Evolutionary conservation across 345 rosid species (phyloP).

Genomic region (Brassica carinata): DNA sequence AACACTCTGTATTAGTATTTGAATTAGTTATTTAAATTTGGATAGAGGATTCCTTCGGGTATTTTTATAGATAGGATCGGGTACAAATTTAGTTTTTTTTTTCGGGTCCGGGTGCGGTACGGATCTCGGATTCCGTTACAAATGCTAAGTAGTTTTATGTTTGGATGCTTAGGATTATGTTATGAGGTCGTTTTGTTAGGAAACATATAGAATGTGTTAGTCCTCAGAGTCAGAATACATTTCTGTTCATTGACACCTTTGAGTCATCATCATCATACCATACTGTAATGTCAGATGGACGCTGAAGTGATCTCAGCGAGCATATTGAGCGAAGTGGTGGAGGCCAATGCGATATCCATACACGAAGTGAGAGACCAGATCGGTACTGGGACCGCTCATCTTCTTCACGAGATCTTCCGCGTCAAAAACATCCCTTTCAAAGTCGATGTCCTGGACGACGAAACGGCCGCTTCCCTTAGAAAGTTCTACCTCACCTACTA

Average conservation of each 20-base stretch:
- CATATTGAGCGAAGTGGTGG: slow-evolving; percentile 63
- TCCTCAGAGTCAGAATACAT: not conserved
- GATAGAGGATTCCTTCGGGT: not conserved
- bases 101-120: not conserved
- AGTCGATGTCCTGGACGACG: slow-evolving; percentile 72
- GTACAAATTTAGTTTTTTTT: too few species aligned
- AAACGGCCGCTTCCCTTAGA: slow-evolving; percentile 72
- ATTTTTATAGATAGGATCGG: too few species aligned
- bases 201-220: not conserved
- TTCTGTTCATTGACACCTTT: not conserved
- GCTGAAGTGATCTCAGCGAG: slow-evolving; percentile 97
- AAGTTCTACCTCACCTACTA: slow-evolving; percentile 88
- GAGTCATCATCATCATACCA: not conserved
- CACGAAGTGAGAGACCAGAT: slow-evolving; percentile 65
- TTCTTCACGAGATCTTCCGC: slow-evolving; percentile 80
- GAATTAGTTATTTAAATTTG: too few species aligned
- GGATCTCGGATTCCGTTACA: not conserved
- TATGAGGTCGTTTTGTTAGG: not conserved
- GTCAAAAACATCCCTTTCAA: slow-evolving; percentile 67
- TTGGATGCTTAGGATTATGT: slow-evolving; percentile 5
- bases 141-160: not conserved
- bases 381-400: slow-evolving; percentile 79
- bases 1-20: too few species aligned
- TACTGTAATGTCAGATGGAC: slow-evolving; percentile 67
- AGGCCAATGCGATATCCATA: slow-evolving; percentile 63